Base-by-base conservation (phyloP, 2,329 filamentous ascomycete species). In the Lasiodiplodia hormozganensis region DNA sequence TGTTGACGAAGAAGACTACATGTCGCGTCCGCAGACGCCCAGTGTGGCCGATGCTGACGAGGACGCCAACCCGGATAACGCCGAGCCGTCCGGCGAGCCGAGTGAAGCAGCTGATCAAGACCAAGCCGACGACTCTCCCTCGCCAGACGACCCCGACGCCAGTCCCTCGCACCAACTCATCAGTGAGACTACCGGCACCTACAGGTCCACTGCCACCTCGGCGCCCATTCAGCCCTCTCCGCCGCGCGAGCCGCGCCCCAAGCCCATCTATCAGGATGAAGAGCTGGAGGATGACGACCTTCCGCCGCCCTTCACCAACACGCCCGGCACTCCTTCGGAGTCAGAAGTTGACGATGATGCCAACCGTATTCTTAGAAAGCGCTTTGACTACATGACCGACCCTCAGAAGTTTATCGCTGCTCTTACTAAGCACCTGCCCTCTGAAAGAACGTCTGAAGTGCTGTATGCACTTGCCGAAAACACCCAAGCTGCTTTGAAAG, bases 381-480 rank as follows among this genome's bases (percentile, higher is more conserved):
- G 76, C 6, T 85, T 80, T 70, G 73, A 76, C 47, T 79, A 82
- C 2, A 78, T 85, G 74, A 77, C 80, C 12, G 79, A 82, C 56
- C 75, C 80, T 1, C 80, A 82, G 52, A 73, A 76, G 23, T 79
- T 84, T 64, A 77, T 84, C 56, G 75, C 76, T 8, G 75, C 80
- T 2, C 73, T 85, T 31, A 83, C 79, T 18, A 84, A 82, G 71
- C 77, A 76, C 70, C 75, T 79, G 23, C 77, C 79, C 5, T 75
- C 78, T 4, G 75, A 77, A 49, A 81, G 85, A 69, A 80, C 84
- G 12, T 82, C 81, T 0, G 84, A 85, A n/a, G 83, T 84, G 69
- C 81, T 89, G 0, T 87, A 87, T 70, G 78, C 80, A 2, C 77
- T 88, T n/a, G 85, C 87, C 1, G 80, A 82, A 34, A 87, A 88